Evolutionary conservation across 371 early-diverging fungal genomes (phyloP).

Genomic region (Actinomucor elegans): DNA sequence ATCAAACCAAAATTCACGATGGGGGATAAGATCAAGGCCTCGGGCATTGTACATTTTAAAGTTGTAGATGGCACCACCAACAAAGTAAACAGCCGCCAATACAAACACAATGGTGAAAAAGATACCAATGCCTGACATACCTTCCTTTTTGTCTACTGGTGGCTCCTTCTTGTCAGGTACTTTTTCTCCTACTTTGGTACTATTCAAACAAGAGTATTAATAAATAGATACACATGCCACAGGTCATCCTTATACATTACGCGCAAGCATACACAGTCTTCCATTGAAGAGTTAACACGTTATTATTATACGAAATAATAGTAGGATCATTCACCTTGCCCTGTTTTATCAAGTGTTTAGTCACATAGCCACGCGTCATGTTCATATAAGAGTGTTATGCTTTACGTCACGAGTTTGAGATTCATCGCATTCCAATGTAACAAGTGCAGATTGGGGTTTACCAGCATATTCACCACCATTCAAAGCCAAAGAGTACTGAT

Average conservation of each 20-base stretch:
- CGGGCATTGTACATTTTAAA: constrained; percentile 58
- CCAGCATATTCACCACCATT: constrained; percentile 20
- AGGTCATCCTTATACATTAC: constrained; percentile 20
- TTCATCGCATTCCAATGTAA: constrained; percentile 33
- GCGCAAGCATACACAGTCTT: constrained; percentile 50
- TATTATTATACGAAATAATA: constrained; percentile 32
- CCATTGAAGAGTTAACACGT: constrained; percentile 41
- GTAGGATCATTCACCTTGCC: constrained; percentile 27
- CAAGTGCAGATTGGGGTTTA: constrained; percentile 20
- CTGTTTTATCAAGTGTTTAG: no score
- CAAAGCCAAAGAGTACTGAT: constrained; percentile 22
- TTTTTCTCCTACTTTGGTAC: constrained; percentile 26
- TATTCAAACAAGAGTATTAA: no score
- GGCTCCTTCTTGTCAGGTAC: constrained; percentile 21
- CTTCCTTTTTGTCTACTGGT: constrained; percentile 1
- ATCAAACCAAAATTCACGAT: constrained; percentile 57
- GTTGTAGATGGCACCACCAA: constrained; percentile 63
- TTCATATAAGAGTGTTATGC: no score
- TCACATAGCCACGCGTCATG: neutral
- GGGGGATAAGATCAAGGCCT: constrained; percentile 61
- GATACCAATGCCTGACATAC: constrained; percentile 47
- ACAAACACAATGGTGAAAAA: constrained; percentile 56
- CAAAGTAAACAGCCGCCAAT: constrained; percentile 48
- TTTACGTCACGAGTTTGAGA: constrained; percentile 1
- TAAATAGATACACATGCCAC: no score